Base-by-base conservation (phyloP, 2,329 filamentous ascomycete genomes). In the Fusarium brachygibbosum region DNA sequence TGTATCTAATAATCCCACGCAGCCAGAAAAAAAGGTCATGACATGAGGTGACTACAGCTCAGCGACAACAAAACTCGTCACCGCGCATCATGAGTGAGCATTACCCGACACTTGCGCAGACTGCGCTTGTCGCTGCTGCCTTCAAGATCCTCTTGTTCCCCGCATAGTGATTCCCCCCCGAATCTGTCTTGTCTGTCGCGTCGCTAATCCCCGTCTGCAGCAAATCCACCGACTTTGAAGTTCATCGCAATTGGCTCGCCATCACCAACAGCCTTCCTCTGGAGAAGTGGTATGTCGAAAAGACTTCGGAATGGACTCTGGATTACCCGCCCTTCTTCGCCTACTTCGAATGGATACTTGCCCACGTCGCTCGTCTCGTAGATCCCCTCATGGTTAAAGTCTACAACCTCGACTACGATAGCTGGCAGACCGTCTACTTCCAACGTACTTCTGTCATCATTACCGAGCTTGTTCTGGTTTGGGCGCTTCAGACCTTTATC, bases 241-340 rank as follows among this genome's bases (percentile, higher is more conserved):
- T 99, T 57, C 96, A 99, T 82, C 91, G 96, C 71, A 99, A 99
- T 84, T 99, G 96, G 96, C 89, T 99, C 40, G 96, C 96, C 68
- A 93, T 98, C 73, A 98, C 96, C 6, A 86, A 97, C 81, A 97
- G 92, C 66, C 86, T 98, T 21, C 93, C 95, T 5, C 82, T 94
- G 51, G 89, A 92, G 79, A 86, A 97, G 72, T 99, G 96, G 96
- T 99, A 99, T 82, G 94, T 91, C 77, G 96, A 99, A 85, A 91
- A 94, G 82, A 97, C 94, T 3, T 99, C 96, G 62, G 93, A 98
- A 93, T 99, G 96, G 96, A 99, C 96, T 0, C 90, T 99, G 76
- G 96, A 99, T 82, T 99, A 99, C 78, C 96, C 96, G 32, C 96
- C 96, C 10, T 98, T 98, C 82, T 99, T 99, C 77, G 96, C 96